These are phyloP conservation scores for Annulohypoxylon moriforme DNA, from an alignment of 495 filamentous ascomycete species.

Conservation along the genomic window DNA sequence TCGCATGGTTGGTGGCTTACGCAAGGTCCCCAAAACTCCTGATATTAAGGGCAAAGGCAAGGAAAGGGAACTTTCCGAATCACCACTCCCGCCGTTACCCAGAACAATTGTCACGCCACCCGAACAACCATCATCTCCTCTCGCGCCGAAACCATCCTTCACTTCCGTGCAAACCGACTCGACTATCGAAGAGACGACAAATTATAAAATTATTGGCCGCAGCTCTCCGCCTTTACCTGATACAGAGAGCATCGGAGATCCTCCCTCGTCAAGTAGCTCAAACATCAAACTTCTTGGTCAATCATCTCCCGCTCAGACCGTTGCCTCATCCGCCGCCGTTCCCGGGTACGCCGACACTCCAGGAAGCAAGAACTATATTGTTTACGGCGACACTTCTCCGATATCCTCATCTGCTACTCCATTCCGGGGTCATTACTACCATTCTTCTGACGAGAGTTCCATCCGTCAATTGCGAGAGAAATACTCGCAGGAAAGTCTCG, in stretches of 20 bases:
- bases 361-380: constrained; percentile 57
- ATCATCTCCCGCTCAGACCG: constrained; percentile 51
- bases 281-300: constrained; percentile 57
- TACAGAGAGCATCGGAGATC: constrained; percentile 52
- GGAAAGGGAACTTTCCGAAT: constrained; percentile 43
- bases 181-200: constrained; percentile 62
- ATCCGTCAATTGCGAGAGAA: constrained; percentile 48
- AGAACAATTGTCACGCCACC: constrained; percentile 45
- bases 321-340: constrained; percentile 38
- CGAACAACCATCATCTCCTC: constrained; percentile 44
- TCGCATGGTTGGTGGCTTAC: constrained; percentile 65
- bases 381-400: constrained; percentile 57
- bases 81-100: constrained; percentile 56
- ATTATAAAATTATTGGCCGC: constrained; percentile 65
- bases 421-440: constrained; percentile 34
- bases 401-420: constrained; percentile 49
- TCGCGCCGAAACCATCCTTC: constrained; percentile 60
- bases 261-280: constrained; percentile 51
- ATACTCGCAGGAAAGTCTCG: constrained; percentile 66
- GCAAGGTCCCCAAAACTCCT: constrained; percentile 63
- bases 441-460: constrained; percentile 46
- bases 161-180: constrained; percentile 55
- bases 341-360: constrained; percentile 35
- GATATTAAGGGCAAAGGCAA: constrained; percentile 60
- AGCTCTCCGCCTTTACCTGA: constrained; percentile 51